These are phyloP conservation scores for Ziziphus jujuba DNA, from an alignment of 306 rosid genomes.

Conservation along the genomic window DNA sequence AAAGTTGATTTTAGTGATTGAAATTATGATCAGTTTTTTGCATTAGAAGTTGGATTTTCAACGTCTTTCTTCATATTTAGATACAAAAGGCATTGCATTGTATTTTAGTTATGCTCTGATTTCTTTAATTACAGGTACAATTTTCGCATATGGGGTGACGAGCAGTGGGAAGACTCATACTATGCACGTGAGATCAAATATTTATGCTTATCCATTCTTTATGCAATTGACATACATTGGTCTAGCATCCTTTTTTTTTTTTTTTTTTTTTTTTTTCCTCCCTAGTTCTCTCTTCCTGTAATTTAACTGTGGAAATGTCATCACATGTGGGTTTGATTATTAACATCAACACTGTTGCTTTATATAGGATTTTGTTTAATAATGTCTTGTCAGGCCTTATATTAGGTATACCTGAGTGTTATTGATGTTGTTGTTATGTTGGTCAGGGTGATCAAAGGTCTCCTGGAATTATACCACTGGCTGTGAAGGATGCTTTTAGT, in stretches of 20 bases:
- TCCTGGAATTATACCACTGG: slow-evolving; percentile 96
- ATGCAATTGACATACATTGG: slow-evolving; percentile 17
- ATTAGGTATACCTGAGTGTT: slow-evolving; percentile 19
- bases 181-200: slow-evolving; percentile 78
- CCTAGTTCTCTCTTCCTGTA: no score
- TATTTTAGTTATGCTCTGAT: slow-evolving; percentile 17
- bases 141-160: slow-evolving; percentile 97
- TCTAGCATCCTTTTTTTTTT: neutral
- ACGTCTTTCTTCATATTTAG: slow-evolving; percentile 1
- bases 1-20: slow-evolving; percentile 18
- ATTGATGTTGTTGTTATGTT: slow-evolving; percentile 21
- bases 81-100: slow-evolving; percentile 26
- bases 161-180: slow-evolving; percentile 99
- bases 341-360: slow-evolving; percentile 10
- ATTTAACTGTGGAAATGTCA: no score
- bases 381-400: slow-evolving; percentile 11
- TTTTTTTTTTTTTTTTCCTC: neutral
- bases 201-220: slow-evolving; percentile 22
- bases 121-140: slow-evolving; percentile 66
- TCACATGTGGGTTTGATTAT: no score
- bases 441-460: slow-evolving; percentile 98
- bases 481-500: slow-evolving; percentile 98
- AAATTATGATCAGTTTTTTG: slow-evolving; percentile 12
- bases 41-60: neutral
- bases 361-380: slow-evolving; percentile 4